Base-by-base conservation (phyloP, 306 rosid species). In the Quercus wislizeni region DNA sequence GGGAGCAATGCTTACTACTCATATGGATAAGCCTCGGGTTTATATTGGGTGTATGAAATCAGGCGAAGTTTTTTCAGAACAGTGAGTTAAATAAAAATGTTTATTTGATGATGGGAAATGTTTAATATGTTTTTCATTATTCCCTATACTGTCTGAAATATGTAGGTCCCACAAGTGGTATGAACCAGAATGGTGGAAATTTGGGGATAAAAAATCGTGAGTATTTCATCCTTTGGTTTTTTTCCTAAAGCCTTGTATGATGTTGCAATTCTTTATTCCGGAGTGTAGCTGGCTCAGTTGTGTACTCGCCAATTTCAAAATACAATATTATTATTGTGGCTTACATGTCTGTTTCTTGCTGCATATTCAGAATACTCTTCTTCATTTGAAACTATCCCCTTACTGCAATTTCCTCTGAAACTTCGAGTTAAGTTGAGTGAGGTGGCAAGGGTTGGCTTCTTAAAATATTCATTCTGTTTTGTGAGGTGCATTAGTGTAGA, bases 1-100 rank as follows among this genome's bases (percentile, higher is more conserved):
- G 65, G 92, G 92, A 87, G 89, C 87, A 78, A 81, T 83, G 38
- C 83, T 92, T 56, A 72, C 91, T 69, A 67, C 79, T 18, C 83
- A 88, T 80, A 77, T 90, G 85, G 84, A 88, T 79, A 87, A 92
- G 84, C 78, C 90, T 67, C 90, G 85, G 58, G 80, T 84, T 69
- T 92, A 92, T 87, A 74, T 90, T 73, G 97, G 97, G 55, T 90
- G 94, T 71, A 92, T 92, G 97, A 92, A 90, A 87, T 92, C 97
- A 68, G 97, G 94, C 79, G 83, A 90, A 85, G 92, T 92, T 72
- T 82, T 88, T 80, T 89, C 97, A 56, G 92, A 89, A 55, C 87
- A 80, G 92, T 91, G 81, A 87, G 93, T 91, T 67, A 74, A 23
- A 46, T 75, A 59, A 57, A 51, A 54, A 55, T 63, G 11, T 63